Evolutionary conservation across 1,139 yeast genomes (phyloP), one percentile per base, ranked within the genome.

Genomic region (Hanseniaspora uvarum): DNA sequence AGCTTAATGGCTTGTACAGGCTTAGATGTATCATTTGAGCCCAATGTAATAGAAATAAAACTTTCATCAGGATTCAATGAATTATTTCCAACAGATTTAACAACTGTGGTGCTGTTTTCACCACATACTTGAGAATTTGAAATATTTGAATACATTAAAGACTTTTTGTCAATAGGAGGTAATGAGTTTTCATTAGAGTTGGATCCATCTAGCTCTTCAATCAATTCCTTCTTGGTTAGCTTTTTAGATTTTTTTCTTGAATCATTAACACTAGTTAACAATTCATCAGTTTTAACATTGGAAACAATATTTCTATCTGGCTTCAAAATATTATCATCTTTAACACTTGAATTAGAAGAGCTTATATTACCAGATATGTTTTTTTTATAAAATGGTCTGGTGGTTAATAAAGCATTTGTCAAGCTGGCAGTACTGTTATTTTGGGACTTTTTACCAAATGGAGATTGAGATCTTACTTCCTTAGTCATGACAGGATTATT

Each of bases 41-140:
- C 97, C 56, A 89, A 72, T 1, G 96, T 87, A 45, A 89, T 77
- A 57, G 89, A 70, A 19, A 89, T 72, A 62, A 89, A 69, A 1
- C 84, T 75, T 61, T 86, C 88, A 59, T 79, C 78, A 28, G 74
- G 71, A 53, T 74, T 73, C 59, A 89, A 74, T 64, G 80, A 86
- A 53, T 84, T 73, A 64, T 88, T 96, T 46, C 96, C 96, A 70
- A 87, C 85, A 1, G 95, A 84, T 64, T 86, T 88, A 57, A 86
- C 75, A 21, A 31, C 3, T 83, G 82, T 57, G 73, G 65, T 23
- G 53, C 14, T 30, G 28, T 55, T 23, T 8, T 56, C 12, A 14
- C 34, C 53, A 46, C 37, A 56, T 16, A 55, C 23, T 10, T 46
- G 51, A 5, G 38, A 10, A 14, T 7, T 19, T 5, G 38, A 44